Evolutionary conservation across 1,284 basidiomycete species (phyloP).

Genomic region (Cutaneotrichosporon sp.): DNA sequence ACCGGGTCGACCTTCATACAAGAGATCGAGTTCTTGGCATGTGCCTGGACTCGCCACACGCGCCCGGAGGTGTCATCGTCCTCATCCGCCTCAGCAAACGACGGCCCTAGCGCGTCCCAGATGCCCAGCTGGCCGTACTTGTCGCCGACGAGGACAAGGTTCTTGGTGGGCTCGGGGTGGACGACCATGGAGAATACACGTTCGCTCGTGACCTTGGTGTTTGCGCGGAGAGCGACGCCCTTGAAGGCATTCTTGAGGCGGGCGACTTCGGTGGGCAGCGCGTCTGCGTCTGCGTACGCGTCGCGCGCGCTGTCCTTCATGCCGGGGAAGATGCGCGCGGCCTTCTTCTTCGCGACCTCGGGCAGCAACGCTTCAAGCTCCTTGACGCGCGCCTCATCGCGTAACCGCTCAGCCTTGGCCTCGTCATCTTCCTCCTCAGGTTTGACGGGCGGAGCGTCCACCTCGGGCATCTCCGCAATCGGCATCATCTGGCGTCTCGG

Average conservation of each 20-base stretch:
- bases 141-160: constrained; percentile 56
- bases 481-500: constrained; percentile 42
- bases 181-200: constrained; percentile 55
- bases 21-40: constrained; percentile 50
- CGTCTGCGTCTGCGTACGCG: constrained; percentile 31
- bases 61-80: constrained; percentile 35
- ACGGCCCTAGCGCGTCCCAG: constrained; percentile 45
- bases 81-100: constrained; percentile 32
- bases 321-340: constrained; percentile 6
- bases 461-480: constrained; percentile 41
- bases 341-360: background rate
- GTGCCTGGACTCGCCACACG: constrained; percentile 54
- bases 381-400: constrained; percentile 20
- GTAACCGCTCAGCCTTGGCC: background rate
- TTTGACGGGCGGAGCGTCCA: constrained; percentile 8
- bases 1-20: constrained; percentile 53
- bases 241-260: constrained; percentile 40
- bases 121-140: constrained; percentile 55
- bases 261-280: constrained; percentile 28
- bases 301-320: constrained; percentile 19
- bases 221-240: constrained; percentile 44
- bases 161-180: constrained; percentile 53
- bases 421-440: background rate
- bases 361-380: constrained; percentile 22
- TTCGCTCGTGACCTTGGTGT: constrained; percentile 53